These are phyloP conservation scores for Talaromyces funiculosus DNA, from an alignment of 2,329 filamentous ascomycete genomes.

Conservation along the genomic window DNA sequence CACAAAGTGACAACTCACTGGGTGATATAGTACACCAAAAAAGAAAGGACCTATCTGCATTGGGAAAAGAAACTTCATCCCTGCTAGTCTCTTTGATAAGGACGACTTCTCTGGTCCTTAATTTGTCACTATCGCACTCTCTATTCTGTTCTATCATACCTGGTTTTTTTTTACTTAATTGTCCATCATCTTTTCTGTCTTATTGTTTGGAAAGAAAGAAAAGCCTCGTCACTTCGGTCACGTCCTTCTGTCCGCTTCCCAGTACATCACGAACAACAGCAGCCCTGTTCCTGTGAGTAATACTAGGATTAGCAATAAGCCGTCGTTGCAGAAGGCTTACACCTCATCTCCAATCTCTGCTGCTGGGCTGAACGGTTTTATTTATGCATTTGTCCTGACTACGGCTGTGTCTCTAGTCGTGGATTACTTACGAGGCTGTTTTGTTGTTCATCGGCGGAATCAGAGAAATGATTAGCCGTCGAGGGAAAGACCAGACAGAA, in stretches of 20 bases:
- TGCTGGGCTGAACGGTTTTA: background rate
- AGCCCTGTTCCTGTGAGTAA: background rate
- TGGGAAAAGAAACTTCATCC: background rate
- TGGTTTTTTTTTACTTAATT: background rate
- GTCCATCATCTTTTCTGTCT: background rate
- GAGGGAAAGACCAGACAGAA: slow-evolving; percentile 39
- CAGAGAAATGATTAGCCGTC: slow-evolving; percentile 42
- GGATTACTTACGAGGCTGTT: slow-evolving; percentile 6
- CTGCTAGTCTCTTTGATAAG: background rate
- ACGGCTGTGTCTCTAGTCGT: slow-evolving; percentile 10
- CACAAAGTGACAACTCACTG: slow-evolving; percentile 2
- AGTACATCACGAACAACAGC: background rate
- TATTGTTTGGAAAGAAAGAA: background rate
- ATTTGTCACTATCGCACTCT: background rate
- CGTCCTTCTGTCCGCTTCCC: background rate
- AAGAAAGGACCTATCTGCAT: background rate
- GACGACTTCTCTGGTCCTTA: background rate
- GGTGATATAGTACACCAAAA: background rate
- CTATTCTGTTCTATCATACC: background rate
- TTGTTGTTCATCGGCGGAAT: slow-evolving; percentile 20
- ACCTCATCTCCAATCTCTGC: background rate
- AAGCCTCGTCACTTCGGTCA: background rate
- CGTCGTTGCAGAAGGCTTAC: background rate
- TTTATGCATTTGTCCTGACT: slow-evolving; percentile 17
- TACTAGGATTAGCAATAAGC: background rate